Evolutionary conservation across 2,329 filamentous ascomycete species (phyloP), one percentile per base, ranked within the genome.

Genomic region (Sarocladiaceae sp.): DNA sequence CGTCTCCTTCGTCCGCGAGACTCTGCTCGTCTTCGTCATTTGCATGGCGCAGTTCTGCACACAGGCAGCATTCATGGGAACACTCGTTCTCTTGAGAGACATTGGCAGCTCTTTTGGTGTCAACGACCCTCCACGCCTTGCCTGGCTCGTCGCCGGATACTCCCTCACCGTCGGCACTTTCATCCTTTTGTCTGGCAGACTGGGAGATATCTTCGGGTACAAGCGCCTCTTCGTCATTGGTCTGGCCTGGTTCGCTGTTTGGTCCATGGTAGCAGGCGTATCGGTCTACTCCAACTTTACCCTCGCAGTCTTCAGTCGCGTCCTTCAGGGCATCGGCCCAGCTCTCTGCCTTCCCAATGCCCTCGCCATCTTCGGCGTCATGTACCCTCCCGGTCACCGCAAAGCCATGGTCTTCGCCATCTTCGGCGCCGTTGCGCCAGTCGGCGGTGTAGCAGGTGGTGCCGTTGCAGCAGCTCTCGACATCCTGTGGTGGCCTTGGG

Each of bases 281-380:
- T 62, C 65, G 1, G 60, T 62, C 46, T 75, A 72, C 53, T 70
- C 69, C 4, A 64, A 63, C 51, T 64, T 63, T 51, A 65, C 71
- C 1, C 64, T 79, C 12, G 80, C 81, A 58, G 70, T 78, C 54
- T 67, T 76, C 31, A 70, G 72, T n/a, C 71, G 81, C 5, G 78
- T 75, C 0, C 62, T 83, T 2, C 80, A 84, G 55, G 80, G 82
- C 0, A 74, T 85, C 17, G 86, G 85, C 0, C 80, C 82, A 0
- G 82, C 83, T 0, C 70, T 88, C 29, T 67, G 77, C 11, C 68
- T 88, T 22, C 85, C 86, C 1, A 88, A 86, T 55, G 82, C 73
- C 0, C 65, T 88, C 20, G 84, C 83, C 2, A 71, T 89, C 12
- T 64, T 88, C 0, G 83, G 82, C 2, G 69, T 71, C 0, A 73